Conservation (phyloP, 2,329 filamentous ascomycete species). For the Cephalotrichum gorgonifer region DNA sequence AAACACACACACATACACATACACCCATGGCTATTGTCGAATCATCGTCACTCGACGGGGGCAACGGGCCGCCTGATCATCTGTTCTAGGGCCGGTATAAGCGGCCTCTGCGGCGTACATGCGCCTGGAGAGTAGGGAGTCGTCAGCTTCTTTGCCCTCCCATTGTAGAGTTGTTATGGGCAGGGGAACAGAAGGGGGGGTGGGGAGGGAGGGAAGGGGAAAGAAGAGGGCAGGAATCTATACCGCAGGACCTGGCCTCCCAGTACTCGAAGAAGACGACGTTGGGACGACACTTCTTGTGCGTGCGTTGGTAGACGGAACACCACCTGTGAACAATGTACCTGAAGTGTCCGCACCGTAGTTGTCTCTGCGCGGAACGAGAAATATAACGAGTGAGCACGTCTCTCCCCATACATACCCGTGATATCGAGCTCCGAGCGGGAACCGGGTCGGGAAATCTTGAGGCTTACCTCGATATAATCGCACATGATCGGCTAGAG, state of each 20-base stretch:
- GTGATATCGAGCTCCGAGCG: neutral
- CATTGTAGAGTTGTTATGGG: neutral
- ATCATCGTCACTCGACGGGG: conserved; percentile 1
- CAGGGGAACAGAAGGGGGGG: neutral
- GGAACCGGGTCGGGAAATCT: neutral
- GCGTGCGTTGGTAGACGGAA: conserved; percentile 1
- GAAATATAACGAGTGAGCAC: neutral
- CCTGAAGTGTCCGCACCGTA: conserved; percentile 4
- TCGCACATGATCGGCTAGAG: conserved; percentile 2
- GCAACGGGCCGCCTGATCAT: conserved; percentile 3
- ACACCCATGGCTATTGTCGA: too few species aligned
- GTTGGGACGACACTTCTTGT: conserved; percentile 1
- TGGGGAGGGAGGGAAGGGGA: neutral
- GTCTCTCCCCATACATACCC: neutral
- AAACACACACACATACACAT: too few species aligned
- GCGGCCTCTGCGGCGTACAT: conserved; percentile 1
- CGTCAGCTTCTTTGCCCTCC: neutral
- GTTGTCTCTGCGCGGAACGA: neutral
- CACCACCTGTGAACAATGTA: conserved; percentile 6
- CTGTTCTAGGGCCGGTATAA: conserved; percentile 2
- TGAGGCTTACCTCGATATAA: neutral
- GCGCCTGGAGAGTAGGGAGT: neutral
- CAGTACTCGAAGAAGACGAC: conserved; percentile 5
- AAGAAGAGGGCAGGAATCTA: neutral
- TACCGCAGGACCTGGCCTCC: conserved; percentile 2